Evolutionary conservation across 805 yeast genomes (phyloP).

Genomic region (Nakazawaea wyomingensis): DNA sequence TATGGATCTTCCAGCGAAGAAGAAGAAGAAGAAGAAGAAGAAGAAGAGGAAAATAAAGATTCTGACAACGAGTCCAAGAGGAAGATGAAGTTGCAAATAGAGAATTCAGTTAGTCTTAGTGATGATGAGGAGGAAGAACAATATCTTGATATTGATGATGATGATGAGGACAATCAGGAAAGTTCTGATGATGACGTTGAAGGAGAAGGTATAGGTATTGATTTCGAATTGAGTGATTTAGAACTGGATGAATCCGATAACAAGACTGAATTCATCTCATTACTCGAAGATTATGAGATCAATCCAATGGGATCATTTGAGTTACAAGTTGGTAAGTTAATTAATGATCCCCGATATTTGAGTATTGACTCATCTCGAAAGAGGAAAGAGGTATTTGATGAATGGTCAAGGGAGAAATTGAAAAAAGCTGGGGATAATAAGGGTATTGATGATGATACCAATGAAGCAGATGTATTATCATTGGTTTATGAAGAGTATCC

Average conservation of each 20-base stretch:
- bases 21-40: conserved; percentile 13
- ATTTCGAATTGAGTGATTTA: conserved; percentile 11
- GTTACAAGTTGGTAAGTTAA: conserved; percentile 33
- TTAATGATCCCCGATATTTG: conserved; percentile 37
- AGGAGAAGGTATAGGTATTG: conserved; percentile 1
- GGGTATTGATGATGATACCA: not conserved
- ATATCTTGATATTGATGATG: conserved; percentile 9
- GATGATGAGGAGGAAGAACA: conserved; percentile 14
- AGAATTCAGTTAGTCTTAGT: no score
- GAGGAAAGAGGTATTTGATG: conserved; percentile 36
- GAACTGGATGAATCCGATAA: conserved; percentile 20
- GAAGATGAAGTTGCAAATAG: not conserved
- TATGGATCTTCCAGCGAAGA: conserved; percentile 4
- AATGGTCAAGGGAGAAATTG: conserved; percentile 34
- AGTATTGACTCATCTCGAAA: conserved; percentile 26
- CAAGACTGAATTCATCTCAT: conserved; percentile 22
- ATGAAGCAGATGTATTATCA: no score
- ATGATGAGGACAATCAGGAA: not conserved
- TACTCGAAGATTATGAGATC: conserved; percentile 29
- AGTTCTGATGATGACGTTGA: not conserved
- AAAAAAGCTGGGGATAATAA: conserved; percentile 7
- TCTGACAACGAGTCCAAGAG: no score
- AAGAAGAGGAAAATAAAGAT: conserved; percentile 9
- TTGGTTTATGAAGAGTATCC: conserved; percentile 4
- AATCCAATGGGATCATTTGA: conserved; percentile 48